phyloP scores from a whole-genome alignment of 2,329 filamentous ascomycete species.

The Calycina herbarum region DNA sequence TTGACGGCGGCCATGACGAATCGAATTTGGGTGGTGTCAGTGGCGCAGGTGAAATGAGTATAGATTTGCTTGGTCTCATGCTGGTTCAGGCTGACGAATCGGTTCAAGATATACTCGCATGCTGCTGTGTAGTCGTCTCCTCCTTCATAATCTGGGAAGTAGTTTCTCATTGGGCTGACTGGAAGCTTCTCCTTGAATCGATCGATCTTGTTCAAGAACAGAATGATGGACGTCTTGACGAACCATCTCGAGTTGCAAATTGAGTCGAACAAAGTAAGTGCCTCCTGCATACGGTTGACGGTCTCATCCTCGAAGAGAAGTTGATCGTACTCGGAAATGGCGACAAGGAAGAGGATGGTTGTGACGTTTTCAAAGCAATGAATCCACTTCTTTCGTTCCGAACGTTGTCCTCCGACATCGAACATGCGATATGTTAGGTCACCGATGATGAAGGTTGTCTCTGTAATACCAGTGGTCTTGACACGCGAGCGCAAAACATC shows the following conservation, averaged over 20 bases:
- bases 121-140: slow-evolving; percentile 94
- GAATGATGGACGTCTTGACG: slow-evolving; percentile 83
- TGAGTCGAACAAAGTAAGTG: slow-evolving; percentile 81
- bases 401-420: slow-evolving; percentile 73
- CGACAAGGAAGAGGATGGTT: slow-evolving; percentile 88
- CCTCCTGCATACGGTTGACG: slow-evolving; percentile 93
- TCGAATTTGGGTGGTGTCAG: slow-evolving; percentile 96
- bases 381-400: slow-evolving; percentile 78
- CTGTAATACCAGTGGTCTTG: slow-evolving; percentile 93
- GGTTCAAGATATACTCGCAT: slow-evolving; percentile 98
- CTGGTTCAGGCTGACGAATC: slow-evolving; percentile 97
- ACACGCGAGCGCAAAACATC: slow-evolving; percentile 90
- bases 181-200: slow-evolving; percentile 84
- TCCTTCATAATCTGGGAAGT: slow-evolving; percentile 90
- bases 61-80: slow-evolving; percentile 99
- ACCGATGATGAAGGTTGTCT: slow-evolving; percentile 90
- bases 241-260: slow-evolving; percentile 90
- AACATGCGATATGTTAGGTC: slow-evolving; percentile 95
- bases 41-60: slow-evolving; percentile 98
- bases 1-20: slow-evolving; percentile 99
- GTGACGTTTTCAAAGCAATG: slow-evolving; percentile 80
- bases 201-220: slow-evolving; percentile 91
- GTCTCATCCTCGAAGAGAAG: slow-evolving; percentile 95
- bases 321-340: slow-evolving; percentile 96
- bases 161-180: slow-evolving; percentile 81